Conservation (phyloP, 352 stramenopile species). For the Phytophthora europaea region DNA sequence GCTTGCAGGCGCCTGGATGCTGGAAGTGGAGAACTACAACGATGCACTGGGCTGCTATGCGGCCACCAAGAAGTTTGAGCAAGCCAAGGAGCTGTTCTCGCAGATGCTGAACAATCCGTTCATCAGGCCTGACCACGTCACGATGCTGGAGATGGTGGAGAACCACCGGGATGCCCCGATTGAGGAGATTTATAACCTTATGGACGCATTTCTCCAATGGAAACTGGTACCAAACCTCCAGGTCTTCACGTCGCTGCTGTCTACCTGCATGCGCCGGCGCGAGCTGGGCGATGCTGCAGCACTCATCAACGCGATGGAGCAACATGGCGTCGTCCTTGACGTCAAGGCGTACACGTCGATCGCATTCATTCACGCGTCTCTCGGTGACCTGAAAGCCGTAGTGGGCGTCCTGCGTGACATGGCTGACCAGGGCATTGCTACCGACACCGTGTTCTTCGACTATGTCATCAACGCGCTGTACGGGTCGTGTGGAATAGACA, state of each 20-base stretch:
- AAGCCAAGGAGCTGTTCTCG: conserved; percentile 71
- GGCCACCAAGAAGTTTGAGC: conserved; percentile 52
- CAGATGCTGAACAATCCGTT: conserved; percentile 68
- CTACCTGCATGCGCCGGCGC: conserved; percentile 69
- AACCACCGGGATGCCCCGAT: conserved; percentile 70
- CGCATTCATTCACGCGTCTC: conserved; percentile 69
- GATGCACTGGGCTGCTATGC: conserved; percentile 79
- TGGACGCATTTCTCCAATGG: conserved; percentile 77
- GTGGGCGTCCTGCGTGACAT: conserved; percentile 63
- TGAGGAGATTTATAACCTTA: conserved; percentile 71
- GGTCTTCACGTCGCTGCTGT: conserved; percentile 81
- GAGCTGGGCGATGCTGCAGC: conserved; percentile 65
- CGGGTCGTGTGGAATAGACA: conserved; percentile 67
- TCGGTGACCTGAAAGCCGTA: conserved; percentile 61
- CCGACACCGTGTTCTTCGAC: conserved; percentile 73
- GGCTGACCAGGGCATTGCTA: conserved; percentile 37
- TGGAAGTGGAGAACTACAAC: conserved; percentile 82
- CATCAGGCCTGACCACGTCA: conserved; percentile 70
- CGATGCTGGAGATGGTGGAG: conserved; percentile 84
- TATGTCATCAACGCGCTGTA: conserved; percentile 70
- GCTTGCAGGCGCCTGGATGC: conserved; percentile 55
- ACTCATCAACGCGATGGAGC: conserved; percentile 64
- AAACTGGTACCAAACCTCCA: conserved; percentile 67
- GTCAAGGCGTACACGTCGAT: conserved; percentile 78
- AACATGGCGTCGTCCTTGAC: conserved; percentile 54